Base-by-base conservation (phyloP, 768 basidiomycete genomes). In the Xanthoconium purpureum region DNA sequence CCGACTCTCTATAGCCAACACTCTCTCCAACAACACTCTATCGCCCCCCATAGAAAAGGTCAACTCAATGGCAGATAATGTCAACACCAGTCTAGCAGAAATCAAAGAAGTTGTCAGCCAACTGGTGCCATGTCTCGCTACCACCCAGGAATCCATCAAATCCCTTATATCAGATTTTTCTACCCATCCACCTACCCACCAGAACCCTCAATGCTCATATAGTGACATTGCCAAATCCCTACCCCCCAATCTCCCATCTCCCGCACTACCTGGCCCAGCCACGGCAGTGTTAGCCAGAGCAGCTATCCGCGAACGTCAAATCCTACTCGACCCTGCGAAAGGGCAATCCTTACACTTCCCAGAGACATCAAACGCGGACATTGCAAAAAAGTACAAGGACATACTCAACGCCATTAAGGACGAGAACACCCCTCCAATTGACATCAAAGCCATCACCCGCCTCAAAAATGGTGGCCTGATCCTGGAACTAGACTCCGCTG, bases 361-460 rank as follows among this genome's bases (percentile, higher is more conserved):
- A 33, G 6, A 5, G 39, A 33, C 18, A 0, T 2, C 50, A 1
- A 1, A 0, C 12, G n/a, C n/a, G n/a, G n/a, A n/a, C n/a, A 42
- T 51, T 0, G 39, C 18, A 0, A 10, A n/a, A 0, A 7, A 6
- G 0, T 6, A 42, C 2, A 33, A 42, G 11, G 2, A 0, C 0
- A 33, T 42, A 6, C 18, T 51, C 3, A 3, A 32, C 1, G 1
- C 7, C 0, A 51, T 51, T 30, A 32, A 14, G 2, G 13, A 33
- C 3, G 5, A 14, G 0, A 18, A 32, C 0, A 3, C 30, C 18
- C 30, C 32, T 2, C 2, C 3, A 3, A 12, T 42, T 0, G 3
- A 0, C 13, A 38, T 51, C 33, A 46, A 15, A 12, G 52, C 54
- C 0, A 17, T 59, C 17, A 43, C 24, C 0, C 7, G 15, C 0